Base-by-base conservation (phyloP, 306 rosid genomes). In the Cicer judaicum region DNA sequence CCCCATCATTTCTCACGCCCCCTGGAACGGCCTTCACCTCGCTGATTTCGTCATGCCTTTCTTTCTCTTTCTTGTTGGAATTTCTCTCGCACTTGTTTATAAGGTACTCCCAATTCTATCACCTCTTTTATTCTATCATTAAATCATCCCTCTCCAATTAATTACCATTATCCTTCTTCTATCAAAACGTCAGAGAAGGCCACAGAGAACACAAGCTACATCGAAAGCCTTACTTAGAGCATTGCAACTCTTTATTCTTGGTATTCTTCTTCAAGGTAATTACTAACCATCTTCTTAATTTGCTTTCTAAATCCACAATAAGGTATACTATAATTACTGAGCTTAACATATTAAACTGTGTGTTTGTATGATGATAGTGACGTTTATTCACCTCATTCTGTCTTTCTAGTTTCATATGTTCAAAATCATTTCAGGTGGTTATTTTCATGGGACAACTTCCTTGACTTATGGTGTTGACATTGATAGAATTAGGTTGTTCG, bases 31-130 rank as follows among this genome's bases (percentile, higher is more conserved):
- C 11, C 47, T 89, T 72, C 98, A 65, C 62, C 81, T 93, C 78
- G 98, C 98, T 1, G 98, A 93, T 85, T 50, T 89, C 56, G 93
- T 93, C 36, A 87, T 93, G 96, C 98, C 98, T 1, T 91, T 87
- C 71, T 93, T 93, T 43, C 92, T 93, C 8, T 93, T 91, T 52
- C 73, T 90, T n/a, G 92, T 88, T 55, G 98, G 97, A 66, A 77
- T 89, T 53, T 89, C 98, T 21, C 90, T 87, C 44, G 88, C 97
- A 0, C 92, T 93, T 74, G 81, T 72, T 29, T 91, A 87, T 41
- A 91, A 93, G 96, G 98, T 92, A 83, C 36, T 29, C 36, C 36
- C 36, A 29, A 29, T 29, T 29, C 36, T 1, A 2, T 50, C 21
- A 16, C 19, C 2, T 34, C 11, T 10, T 12, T 9, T 15, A 24